Percentiles rank a stretch among this genome's conserved stretches.
Evolutionary conservation across 257 asterid genomes (phyloP).

Genomic region (Solanum corneliomulleri): DNA sequence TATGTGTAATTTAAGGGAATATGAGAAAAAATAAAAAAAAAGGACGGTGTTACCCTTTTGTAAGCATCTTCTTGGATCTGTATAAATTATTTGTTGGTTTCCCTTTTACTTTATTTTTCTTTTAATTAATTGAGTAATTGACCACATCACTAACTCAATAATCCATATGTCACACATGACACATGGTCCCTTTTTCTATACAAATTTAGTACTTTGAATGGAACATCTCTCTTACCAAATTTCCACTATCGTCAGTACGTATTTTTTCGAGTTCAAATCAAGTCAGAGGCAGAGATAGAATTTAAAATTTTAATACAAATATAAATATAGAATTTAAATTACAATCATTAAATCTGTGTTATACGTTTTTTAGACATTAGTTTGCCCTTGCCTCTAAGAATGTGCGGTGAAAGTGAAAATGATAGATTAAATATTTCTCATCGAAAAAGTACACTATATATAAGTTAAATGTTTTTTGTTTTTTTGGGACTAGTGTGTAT

Average conservation of each 20-base stretch:
- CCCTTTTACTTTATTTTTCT: neutral
- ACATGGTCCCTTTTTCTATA: neutral
- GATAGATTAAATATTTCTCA: rapidly evolving
- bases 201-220: neutral
- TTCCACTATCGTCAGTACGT: slow-evolving; percentile 8
- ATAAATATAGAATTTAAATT: neutral
- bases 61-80: neutral
- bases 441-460: neutral
- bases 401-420: neutral
- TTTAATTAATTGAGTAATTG: neutral
- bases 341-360: neutral
- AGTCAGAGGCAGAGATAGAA: neutral
- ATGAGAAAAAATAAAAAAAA: neutral
- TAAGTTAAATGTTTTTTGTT: neutral
- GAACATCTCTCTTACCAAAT: neutral
- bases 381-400: neutral
- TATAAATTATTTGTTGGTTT: neutral
- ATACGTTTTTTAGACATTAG: neutral
- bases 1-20: neutral
- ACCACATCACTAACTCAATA: neutral
- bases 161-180: neutral
- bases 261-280: neutral
- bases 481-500: neutral
- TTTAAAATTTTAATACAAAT: neutral
- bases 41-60: neutral